Conservation (phyloP, 495 filamentous ascomycete genomes). For the Mycothermus thermophilus region DNA sequence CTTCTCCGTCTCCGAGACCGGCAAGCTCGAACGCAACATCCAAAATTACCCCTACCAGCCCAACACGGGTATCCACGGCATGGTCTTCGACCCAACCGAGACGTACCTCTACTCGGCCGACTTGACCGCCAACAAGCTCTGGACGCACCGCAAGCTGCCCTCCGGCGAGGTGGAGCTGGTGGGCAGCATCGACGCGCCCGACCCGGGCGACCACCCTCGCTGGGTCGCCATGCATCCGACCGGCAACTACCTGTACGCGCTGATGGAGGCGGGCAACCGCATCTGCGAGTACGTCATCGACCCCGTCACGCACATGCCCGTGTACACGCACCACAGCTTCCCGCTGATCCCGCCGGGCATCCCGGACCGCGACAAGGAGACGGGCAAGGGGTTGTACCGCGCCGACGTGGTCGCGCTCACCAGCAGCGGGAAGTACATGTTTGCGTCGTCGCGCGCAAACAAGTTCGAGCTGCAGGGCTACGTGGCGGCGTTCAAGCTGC, state of each 20-base stretch:
- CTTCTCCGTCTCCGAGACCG: constrained; percentile 51
- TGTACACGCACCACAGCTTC: constrained; percentile 65
- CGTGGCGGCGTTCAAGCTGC: constrained; percentile 61
- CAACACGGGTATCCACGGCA: constrained; percentile 71
- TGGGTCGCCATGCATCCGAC: constrained; percentile 72
- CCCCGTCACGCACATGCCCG: constrained; percentile 57
- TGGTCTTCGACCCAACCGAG: constrained; percentile 76
- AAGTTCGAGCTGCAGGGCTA: constrained; percentile 62
- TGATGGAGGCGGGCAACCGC: constrained; percentile 77
- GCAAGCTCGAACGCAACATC: constrained; percentile 50
- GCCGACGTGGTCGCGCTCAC: constrained; percentile 64
- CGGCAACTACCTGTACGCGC: constrained; percentile 63
- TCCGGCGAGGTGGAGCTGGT: constrained; percentile 51
- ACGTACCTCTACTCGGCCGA: constrained; percentile 79
- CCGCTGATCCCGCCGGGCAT: constrained; percentile 63
- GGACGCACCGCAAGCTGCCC: constrained; percentile 61
- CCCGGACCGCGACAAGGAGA: constrained; percentile 27
- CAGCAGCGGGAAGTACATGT: constrained; percentile 52
- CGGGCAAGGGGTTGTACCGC: constrained; percentile 46
- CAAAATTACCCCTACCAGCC: constrained; percentile 66
- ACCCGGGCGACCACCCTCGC: constrained; percentile 58
- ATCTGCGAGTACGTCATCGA: constrained; percentile 70
- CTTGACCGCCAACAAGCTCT: constrained; percentile 70
- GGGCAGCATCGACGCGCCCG: constrained; percentile 56
- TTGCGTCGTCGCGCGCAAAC: constrained; percentile 70